Conservation (phyloP, 192 early-diverging fungal species). For the Backusella macrospora region DNA sequence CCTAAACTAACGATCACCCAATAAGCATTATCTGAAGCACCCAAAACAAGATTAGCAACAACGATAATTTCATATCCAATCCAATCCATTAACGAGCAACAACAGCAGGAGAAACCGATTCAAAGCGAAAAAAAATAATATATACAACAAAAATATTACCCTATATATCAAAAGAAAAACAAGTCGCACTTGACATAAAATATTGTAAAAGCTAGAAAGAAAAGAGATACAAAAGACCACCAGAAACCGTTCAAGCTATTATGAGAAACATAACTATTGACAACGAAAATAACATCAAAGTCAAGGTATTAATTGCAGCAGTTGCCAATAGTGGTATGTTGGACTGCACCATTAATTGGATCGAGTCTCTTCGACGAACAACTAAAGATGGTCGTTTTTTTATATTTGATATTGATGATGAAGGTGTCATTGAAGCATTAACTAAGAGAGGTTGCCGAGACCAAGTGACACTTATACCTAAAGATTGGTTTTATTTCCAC, state of each 20-base stretch:
- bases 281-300: background rate
- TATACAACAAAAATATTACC: background rate
- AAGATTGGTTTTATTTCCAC: constrained; percentile 42
- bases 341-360: constrained; percentile 47
- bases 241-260: background rate
- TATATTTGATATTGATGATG: constrained; percentile 45
- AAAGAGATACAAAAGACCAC: background rate
- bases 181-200: background rate
- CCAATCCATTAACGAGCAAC: background rate
- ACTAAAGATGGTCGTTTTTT: constrained; percentile 29
- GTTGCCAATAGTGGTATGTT: constrained; percentile 43
- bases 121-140: background rate
- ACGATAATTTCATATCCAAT: too few species aligned
- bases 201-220: background rate
- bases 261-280: background rate
- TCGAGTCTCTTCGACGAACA: constrained; percentile 33
- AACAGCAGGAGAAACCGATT: background rate
- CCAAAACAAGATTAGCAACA: background rate
- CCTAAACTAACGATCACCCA: background rate
- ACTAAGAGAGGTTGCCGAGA: constrained; percentile 26
- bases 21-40: background rate
- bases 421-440: constrained; percentile 34
- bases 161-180: too few species aligned
- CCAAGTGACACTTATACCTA: constrained; percentile 38
- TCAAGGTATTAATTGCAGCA: constrained; percentile 36